A percentile compares a stretch with the other conserved stretches of the same genome.
These are phyloP conservation scores for Lathyrus sativus DNA, from an alignment of 306 rosid genomes.

Conservation along the genomic window DNA sequence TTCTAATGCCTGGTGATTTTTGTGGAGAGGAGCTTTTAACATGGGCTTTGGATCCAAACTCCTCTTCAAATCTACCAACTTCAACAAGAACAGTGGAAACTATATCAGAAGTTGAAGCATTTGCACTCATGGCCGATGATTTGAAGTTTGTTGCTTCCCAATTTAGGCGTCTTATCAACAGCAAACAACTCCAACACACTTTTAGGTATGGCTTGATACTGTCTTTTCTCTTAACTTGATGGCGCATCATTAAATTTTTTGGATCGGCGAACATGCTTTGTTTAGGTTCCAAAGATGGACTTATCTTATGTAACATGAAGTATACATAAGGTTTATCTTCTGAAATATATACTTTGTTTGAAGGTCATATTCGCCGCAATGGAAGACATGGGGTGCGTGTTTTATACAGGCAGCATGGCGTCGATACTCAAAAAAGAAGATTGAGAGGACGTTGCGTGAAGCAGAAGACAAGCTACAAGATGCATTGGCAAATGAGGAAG, in stretches of 20 bases:
- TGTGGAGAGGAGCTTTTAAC: slow-evolving; percentile 94
- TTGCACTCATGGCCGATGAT: slow-evolving; percentile 77
- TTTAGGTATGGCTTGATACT: slow-evolving; percentile 59
- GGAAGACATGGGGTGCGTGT: slow-evolving; percentile 77
- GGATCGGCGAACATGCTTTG: background rate
- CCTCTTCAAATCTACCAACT: slow-evolving; percentile 62
- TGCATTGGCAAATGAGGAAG: slow-evolving; percentile 43
- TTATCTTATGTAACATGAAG: no score
- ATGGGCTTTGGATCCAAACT: slow-evolving; percentile 80
- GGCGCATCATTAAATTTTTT: slow-evolving; percentile 2
- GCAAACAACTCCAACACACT: slow-evolving; percentile 60
- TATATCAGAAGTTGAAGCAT: slow-evolving; percentile 82
- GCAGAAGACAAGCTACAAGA: slow-evolving; percentile 51
- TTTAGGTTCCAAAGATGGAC: no score
- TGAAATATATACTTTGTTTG: background rate
- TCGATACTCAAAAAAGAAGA: slow-evolving; percentile 54
- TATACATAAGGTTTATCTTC: background rate
- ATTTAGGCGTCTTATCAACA: slow-evolving; percentile 56
- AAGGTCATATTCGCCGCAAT: slow-evolving; percentile 56
- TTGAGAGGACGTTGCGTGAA: slow-evolving; percentile 47
- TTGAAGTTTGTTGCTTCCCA: slow-evolving; percentile 68
- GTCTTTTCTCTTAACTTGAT: background rate
- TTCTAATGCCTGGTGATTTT: slow-evolving; percentile 67
- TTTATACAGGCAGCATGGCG: slow-evolving; percentile 83
- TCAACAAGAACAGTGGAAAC: slow-evolving; percentile 75